Conservation (phyloP, 1,139 yeast species). For the Kodamaea ohmeri region DNA sequence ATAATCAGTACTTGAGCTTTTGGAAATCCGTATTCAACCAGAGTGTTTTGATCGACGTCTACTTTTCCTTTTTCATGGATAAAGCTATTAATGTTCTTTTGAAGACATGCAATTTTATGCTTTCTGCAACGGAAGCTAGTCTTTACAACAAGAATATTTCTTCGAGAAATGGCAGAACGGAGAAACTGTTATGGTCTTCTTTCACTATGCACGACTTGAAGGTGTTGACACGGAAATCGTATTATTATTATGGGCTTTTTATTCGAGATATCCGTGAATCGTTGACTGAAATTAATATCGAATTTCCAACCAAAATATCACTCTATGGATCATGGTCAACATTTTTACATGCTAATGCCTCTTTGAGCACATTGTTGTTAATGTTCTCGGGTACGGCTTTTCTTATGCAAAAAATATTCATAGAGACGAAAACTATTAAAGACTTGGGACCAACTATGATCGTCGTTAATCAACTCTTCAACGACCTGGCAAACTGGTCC, state of each 20-base stretch:
- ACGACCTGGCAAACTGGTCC: conserved; percentile 26
- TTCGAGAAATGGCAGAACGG: too few relatives aligned
- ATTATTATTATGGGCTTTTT: conserved; percentile 33
- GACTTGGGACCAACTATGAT: conserved; percentile 29
- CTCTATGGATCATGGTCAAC: conserved; percentile 39
- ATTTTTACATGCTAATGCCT: conserved; percentile 33
- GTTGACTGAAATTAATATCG: conserved; percentile 30
- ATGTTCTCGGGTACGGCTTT: conserved; percentile 38
- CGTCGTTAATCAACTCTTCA: conserved; percentile 26
- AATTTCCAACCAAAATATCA: conserved; percentile 39
- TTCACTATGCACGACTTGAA: conserved; percentile 32
- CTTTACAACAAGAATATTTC: not conserved
- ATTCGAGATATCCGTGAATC: conserved; percentile 35
- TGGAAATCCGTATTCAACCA: conserved; percentile 34
- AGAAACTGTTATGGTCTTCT: conserved; percentile 14
- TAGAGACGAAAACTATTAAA: conserved; percentile 19
- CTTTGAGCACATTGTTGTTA: conserved; percentile 32
- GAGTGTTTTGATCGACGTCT: conserved; percentile 26
- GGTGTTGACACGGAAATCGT: conserved; percentile 34
- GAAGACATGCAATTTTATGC: conserved; percentile 25
- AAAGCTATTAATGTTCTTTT: conserved; percentile 36
- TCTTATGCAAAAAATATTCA: conserved; percentile 28
- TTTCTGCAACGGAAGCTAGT: conserved; percentile 14
- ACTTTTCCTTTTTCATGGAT: conserved; percentile 38
- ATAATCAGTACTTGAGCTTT: conserved; percentile 19